Conservation (phyloP, 352 stramenopile species). For the Pythium apleroticum region DNA sequence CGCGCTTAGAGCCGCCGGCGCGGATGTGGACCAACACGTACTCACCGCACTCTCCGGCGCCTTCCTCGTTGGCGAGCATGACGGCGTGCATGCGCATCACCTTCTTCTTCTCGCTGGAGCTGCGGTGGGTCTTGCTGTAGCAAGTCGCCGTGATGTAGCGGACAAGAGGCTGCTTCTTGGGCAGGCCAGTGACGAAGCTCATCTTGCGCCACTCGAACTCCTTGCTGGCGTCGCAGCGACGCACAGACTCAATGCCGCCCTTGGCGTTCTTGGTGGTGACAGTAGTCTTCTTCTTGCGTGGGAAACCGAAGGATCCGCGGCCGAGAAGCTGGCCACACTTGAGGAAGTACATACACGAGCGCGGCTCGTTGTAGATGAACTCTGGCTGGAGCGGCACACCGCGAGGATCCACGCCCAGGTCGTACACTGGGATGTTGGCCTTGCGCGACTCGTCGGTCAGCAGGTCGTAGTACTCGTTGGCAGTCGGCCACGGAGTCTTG, state of each 20-base stretch:
- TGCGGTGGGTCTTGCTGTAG: conserved; percentile 58
- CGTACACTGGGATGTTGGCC: conserved; percentile 58
- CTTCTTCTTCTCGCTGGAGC: conserved; percentile 72
- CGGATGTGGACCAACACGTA: conserved; percentile 79
- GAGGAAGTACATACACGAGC: conserved; percentile 80
- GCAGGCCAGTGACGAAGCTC: conserved; percentile 77
- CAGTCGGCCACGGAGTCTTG: conserved; percentile 78
- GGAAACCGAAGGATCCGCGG: conserved; percentile 72
- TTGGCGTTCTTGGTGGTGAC: conserved; percentile 30
- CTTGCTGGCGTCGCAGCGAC: conserved; percentile 40
- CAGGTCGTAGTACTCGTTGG: conserved; percentile 61
- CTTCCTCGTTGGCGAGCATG: conserved; percentile 58
- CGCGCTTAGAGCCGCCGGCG: conserved; percentile 64
- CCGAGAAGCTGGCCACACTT: conserved; percentile 57
- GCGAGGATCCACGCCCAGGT: conserved; percentile 68
- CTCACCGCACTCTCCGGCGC: conserved; percentile 45
- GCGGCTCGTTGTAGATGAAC: conserved; percentile 75
- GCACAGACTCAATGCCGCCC: conserved; percentile 29
- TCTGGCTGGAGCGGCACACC: conserved; percentile 68
- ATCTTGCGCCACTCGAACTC: conserved; percentile 84
- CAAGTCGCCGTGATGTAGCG: conserved; percentile 79
- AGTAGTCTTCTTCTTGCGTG: conserved; percentile 52
- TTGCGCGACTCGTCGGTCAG: conserved; percentile 32
- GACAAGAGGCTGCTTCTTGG: conserved; percentile 72
- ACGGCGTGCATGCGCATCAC: conserved; percentile 81